Evolutionary conservation across 1,139 yeast genomes (phyloP), one percentile per base, ranked within the genome.

Genomic region (Suhomyces choctaworum): DNA sequence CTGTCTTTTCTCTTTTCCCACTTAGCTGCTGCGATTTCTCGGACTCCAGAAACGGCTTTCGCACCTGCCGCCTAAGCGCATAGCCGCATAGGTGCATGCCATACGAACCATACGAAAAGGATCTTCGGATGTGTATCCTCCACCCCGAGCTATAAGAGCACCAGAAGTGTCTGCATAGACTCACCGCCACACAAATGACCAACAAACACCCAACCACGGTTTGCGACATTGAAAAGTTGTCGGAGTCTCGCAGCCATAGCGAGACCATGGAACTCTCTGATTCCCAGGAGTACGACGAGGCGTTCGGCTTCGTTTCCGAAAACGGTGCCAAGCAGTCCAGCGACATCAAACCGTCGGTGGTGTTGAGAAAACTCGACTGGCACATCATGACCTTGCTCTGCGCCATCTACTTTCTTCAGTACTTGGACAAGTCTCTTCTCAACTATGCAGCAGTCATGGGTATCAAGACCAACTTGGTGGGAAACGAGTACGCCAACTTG

Each of bases 381-480:
- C 44, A 56, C 13, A 54, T 66, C 17, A 38, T 70, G 29, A 61
- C 73, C 0, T 32, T 70, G 9, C 44, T 69, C 28, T 64, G 70
- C 36, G 52, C 61, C 9, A 58, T 67, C 34, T 72, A 71, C 45
- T 66, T 70, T 39, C 52, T 70, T 20, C 76, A 70, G 44, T 70
- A 64, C 45, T 50, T 73, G 30, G 78, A 73, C 43, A 72, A 72
- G 45, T 56, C 67, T 5, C 52, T 69, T 7, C 51, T 71, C 25
- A 68, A 69, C 43, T 72, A 70, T 49, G 70, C 78, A 2, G 73
- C 76, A 1, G 76, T 73, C 1, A 72, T 73, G 76, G 79, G 79
- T 1, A 66, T 74, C 32, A 67, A 66, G 46, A 48, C 52, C 6
- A 48, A 64, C 31, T 48, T 67, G 34, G 51, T 51, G 9, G 62